Conservation (phyloP, 1,284 basidiomycete genomes). For the Sporisorium exsertum region DNA sequence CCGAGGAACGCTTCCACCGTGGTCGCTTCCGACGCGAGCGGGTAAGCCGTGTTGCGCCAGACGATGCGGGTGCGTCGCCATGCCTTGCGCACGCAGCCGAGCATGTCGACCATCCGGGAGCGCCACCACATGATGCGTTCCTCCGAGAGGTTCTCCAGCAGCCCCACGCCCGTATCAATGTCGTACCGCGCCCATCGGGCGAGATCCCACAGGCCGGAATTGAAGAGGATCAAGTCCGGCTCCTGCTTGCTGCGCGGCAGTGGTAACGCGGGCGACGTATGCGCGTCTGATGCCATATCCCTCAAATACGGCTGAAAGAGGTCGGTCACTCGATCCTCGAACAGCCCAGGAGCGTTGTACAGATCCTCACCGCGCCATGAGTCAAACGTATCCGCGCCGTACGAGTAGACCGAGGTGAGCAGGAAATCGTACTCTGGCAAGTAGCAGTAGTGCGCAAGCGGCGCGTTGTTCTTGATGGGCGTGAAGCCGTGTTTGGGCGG, state of each 20-base stretch:
- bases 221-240: slow-evolving; percentile 69
- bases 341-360: slow-evolving; percentile 67
- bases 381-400: slow-evolving; percentile 69
- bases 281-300: slow-evolving; percentile 22
- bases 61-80: slow-evolving; percentile 45
- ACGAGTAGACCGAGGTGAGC: slow-evolving; percentile 69
- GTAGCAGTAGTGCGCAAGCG: slow-evolving; percentile 70
- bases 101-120: slow-evolving; percentile 64
- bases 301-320: slow-evolving; percentile 65
- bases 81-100: slow-evolving; percentile 32
- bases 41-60: slow-evolving; percentile 57
- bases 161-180: slow-evolving; percentile 48
- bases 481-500: slow-evolving; percentile 49
- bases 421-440: slow-evolving; percentile 69
- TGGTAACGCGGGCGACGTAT: slow-evolving; percentile 42
- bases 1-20: slow-evolving; percentile 60
- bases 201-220: slow-evolving; percentile 69
- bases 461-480: slow-evolving; percentile 55
- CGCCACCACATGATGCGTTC: slow-evolving; percentile 69
- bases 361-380: slow-evolving; percentile 65
- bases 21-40: slow-evolving; percentile 41
- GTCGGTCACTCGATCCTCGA: slow-evolving; percentile 69
- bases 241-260: slow-evolving; percentile 52
- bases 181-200: slow-evolving; percentile 70
- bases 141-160: slow-evolving; percentile 61